Conservation (phyloP, 163 green algal genomes). For the Smithsoniella earleae region DNA sequence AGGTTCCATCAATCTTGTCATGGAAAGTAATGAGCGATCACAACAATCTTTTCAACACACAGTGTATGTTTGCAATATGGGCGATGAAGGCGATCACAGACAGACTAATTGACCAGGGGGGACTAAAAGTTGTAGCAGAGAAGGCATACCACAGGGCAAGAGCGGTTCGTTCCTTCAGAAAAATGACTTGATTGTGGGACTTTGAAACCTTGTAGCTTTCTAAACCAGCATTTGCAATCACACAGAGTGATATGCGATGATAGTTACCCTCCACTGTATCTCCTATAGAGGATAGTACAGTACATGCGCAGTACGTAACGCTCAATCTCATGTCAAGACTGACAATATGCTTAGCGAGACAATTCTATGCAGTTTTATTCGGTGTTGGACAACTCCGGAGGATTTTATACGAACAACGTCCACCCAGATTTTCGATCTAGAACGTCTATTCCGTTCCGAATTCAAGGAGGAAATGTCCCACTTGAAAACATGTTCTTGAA, state of each 20-base stretch:
- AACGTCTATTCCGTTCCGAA: background rate
- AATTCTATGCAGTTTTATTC: background rate
- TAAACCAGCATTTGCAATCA: too few species aligned
- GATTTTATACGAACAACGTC: constrained; percentile 18
- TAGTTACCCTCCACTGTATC: too few species aligned
- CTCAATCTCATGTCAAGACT: too few species aligned
- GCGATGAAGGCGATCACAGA: constrained; percentile 20
- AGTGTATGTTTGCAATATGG: constrained; percentile 19
- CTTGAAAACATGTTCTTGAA: background rate
- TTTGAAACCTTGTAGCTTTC: too few species aligned
- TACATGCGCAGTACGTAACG: too few species aligned
- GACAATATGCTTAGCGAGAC: too few species aligned
- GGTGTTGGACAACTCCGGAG: background rate
- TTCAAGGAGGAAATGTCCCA: background rate
- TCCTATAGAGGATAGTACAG: too few species aligned
- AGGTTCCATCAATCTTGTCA: background rate
- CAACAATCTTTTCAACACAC: constrained; percentile 4
- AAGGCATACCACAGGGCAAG: background rate
- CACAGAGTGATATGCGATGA: too few species aligned
- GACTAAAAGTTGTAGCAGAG: background rate
- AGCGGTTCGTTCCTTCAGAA: background rate
- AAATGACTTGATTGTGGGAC: too few species aligned
- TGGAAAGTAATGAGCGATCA: background rate
- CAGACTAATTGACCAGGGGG: background rate
- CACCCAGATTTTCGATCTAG: background rate